phyloP scores from a whole-genome alignment of 306 rosid genomes.

The Oxytropis ochrocephala region DNA sequence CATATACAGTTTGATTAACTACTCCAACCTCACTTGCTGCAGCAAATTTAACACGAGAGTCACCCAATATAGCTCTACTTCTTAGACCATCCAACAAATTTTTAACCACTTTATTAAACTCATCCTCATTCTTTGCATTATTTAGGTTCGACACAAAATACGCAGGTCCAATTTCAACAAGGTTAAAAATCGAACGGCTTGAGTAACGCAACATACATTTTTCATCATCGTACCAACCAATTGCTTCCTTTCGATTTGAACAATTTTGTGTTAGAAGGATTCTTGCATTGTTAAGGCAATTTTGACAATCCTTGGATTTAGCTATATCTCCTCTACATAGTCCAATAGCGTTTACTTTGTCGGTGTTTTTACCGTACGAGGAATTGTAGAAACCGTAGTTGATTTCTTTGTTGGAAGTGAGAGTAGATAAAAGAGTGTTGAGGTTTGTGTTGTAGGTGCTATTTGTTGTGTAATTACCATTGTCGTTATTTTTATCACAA shows the following conservation, averaged over 20 bases:
- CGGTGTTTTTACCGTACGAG: background rate
- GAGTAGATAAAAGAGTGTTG: background rate
- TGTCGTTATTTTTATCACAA: background rate
- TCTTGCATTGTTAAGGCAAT: background rate
- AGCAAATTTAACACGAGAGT: slow-evolving; percentile 11
- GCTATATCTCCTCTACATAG: background rate
- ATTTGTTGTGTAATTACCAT: too few relatives aligned
- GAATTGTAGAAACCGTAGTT: background rate
- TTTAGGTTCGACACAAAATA: background rate
- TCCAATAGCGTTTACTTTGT: background rate
- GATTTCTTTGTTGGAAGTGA: background rate
- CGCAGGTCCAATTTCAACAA: background rate
- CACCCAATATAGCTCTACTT: background rate
- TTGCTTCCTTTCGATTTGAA: background rate
- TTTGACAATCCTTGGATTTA: background rate
- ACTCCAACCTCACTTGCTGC: background rate
- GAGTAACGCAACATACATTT: background rate
- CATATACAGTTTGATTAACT: background rate
- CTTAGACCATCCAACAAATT: background rate
- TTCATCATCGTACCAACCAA: background rate
- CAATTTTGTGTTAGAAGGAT: background rate
- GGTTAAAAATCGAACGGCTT: background rate
- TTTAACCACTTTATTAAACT: background rate
- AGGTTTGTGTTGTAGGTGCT: background rate
- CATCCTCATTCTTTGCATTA: background rate